Evolutionary conservation across 2,329 filamentous ascomycete species (phyloP).

Genomic region (Ophiostoma pallidulum): DNA sequence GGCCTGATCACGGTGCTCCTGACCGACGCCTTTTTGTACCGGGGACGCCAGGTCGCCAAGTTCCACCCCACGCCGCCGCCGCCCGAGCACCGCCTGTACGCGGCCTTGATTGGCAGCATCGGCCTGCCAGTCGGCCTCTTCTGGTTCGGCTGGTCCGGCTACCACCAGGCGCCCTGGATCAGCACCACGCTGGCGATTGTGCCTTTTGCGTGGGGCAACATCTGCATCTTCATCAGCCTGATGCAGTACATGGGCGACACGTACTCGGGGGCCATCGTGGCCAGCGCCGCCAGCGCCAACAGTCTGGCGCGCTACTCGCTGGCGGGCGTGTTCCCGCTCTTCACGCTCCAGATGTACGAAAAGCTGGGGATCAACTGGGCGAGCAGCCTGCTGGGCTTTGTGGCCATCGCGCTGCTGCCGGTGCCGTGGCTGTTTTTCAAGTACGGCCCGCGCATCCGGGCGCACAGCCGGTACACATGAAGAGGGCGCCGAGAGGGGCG

Average conservation of each 20-base stretch:
- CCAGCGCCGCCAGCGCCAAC: constrained; percentile 51
- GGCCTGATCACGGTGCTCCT: constrained; percentile 32
- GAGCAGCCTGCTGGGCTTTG: constrained; percentile 36
- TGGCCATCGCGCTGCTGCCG: constrained; percentile 38
- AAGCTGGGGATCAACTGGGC: constrained; percentile 38
- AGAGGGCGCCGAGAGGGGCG: too few relatives aligned
- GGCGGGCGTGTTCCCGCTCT: constrained; percentile 50
- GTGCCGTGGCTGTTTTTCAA: constrained; percentile 45
- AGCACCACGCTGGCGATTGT: constrained; percentile 42
- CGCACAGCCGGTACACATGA: constrained; percentile 27
- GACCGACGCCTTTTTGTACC: constrained; percentile 35
- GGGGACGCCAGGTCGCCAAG: constrained; percentile 22
- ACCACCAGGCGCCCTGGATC: constrained; percentile 37
- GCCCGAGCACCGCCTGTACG: constrained; percentile 49
- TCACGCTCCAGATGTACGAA: constrained; percentile 46
- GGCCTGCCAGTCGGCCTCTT: constrained; percentile 45
- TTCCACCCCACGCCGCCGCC: constrained; percentile 29
- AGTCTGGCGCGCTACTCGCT: constrained; percentile 46
- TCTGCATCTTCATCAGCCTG: constrained; percentile 47
- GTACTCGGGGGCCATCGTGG: constrained; percentile 45
- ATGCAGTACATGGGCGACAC: constrained; percentile 46
- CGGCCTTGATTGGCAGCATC: constrained; percentile 48
- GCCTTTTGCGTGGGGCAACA: constrained; percentile 50
- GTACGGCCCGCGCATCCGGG: constrained; percentile 34
- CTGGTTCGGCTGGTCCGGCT: constrained; percentile 51